A percentile compares a stretch with the other conserved stretches of the same genome.
Conservation (phyloP, 805 yeast species). For the Blastobotrys americana region DNA sequence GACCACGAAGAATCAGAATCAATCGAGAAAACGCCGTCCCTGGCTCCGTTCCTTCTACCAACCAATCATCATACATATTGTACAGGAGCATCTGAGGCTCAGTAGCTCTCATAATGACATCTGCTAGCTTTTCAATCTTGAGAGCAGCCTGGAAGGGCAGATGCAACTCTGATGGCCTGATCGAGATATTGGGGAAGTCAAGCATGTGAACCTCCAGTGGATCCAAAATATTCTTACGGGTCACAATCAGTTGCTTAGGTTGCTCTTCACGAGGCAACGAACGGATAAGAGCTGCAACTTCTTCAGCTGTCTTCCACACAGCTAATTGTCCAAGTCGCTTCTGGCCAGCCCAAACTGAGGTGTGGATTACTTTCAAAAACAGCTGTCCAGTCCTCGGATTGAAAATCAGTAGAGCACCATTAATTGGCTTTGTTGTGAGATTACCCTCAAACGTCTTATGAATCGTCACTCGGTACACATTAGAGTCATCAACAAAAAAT, state of each 20-base stretch:
- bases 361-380: conserved; percentile 81
- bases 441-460: conserved; percentile 92
- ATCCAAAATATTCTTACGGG: conserved; percentile 85
- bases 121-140: conserved; percentile 70
- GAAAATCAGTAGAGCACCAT: conserved; percentile 85
- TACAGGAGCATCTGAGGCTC: conserved; percentile 91
- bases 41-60: conserved; percentile 48
- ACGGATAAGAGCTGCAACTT: conserved; percentile 82
- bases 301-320: conserved; percentile 98
- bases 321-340: conserved; percentile 87
- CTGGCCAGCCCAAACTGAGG: conserved; percentile 96
- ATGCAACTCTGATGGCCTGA: conserved; percentile 81
- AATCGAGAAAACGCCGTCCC: conserved; percentile 92
- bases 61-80: conserved; percentile 94
- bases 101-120: conserved; percentile 73
- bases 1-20: conserved; percentile 71
- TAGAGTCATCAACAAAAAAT: conserved; percentile 85
- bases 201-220: conserved; percentile 96
- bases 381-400: conserved; percentile 83
- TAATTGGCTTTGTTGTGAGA: conserved; percentile 82
- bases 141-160: conserved; percentile 85
- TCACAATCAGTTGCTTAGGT: conserved; percentile 85
- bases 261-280: conserved; percentile 90
- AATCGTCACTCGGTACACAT: conserved; percentile 86
- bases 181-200: conserved; percentile 87